A percentile compares a stretch with the other conserved stretches of the same genome.
These are phyloP conservation scores for Linum trigynum DNA, from an alignment of 345 rosid species.

Conservation along the genomic window DNA sequence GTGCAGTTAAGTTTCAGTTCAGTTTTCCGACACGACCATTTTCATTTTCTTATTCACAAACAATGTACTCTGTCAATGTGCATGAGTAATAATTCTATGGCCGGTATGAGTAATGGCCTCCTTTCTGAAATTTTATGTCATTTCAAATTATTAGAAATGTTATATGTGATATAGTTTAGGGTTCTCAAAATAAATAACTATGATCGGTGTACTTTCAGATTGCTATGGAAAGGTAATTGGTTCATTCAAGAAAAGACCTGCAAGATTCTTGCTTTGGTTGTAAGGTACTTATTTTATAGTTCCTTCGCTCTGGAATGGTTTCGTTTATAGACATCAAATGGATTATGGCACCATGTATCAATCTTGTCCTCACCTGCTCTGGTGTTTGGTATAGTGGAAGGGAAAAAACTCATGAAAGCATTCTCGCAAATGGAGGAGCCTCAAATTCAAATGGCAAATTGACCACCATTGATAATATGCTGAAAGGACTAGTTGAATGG, in stretches of 20 bases:
- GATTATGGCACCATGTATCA: neutral
- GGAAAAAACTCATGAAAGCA: slow-evolving; percentile 46
- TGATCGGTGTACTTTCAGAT: slow-evolving; percentile 40
- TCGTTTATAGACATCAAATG: slow-evolving; percentile 7
- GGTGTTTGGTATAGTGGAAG: slow-evolving; percentile 44
- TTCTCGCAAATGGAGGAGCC: slow-evolving; percentile 47
- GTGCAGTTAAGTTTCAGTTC: neutral
- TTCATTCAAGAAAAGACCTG: slow-evolving; percentile 94
- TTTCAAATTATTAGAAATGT: slow-evolving; percentile 10
- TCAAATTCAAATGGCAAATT: slow-evolving; percentile 54
- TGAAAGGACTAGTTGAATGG: slow-evolving; percentile 92
- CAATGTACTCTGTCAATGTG: neutral
- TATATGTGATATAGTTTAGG: neutral
- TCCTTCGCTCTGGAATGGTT: slow-evolving; percentile 4
- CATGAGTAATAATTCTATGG: neutral
- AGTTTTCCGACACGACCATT: neutral
- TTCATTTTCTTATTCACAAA: neutral
- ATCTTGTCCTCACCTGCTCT: neutral
- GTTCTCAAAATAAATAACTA: slow-evolving; percentile 9
- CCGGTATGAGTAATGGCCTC: neutral
- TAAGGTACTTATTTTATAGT: slow-evolving; percentile 47
- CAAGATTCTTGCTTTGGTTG: slow-evolving; percentile 71
- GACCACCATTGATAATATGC: slow-evolving; percentile 68
- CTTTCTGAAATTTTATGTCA: neutral
- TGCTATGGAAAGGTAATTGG: slow-evolving; percentile 95